Evolutionary conservation across 768 basidiomycete species (phyloP).

Genomic region (Trametes sanguinea): DNA sequence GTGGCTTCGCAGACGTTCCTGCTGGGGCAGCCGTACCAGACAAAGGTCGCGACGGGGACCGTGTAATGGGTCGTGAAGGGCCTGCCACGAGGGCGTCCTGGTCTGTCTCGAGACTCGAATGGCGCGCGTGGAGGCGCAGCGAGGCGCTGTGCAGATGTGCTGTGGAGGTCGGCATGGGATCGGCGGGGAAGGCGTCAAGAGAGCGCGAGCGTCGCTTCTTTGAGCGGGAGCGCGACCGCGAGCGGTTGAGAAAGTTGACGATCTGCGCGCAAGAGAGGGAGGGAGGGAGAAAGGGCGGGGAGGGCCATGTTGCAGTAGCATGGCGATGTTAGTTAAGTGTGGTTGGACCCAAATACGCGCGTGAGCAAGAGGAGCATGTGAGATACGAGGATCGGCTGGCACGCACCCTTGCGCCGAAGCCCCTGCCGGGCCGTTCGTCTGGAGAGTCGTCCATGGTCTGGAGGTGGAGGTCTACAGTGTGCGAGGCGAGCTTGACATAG

Average conservation of each 20-base stretch:
- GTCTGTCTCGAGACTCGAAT: slow-evolving; percentile 26
- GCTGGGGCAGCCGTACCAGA: slow-evolving; percentile 67
- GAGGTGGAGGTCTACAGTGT: slow-evolving; percentile 24
- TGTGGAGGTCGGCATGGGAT: slow-evolving; percentile 23
- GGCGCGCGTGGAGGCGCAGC: slow-evolving; percentile 28
- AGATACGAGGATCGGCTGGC: neutral
- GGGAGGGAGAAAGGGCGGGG: neutral
- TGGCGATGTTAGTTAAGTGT: slow-evolving; percentile 1
- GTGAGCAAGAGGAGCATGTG: slow-evolving; percentile 2
- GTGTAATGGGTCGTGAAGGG: slow-evolving; percentile 49
- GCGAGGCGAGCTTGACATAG: slow-evolving; percentile 25
- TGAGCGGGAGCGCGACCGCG: slow-evolving; percentile 60
- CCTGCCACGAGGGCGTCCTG: slow-evolving; percentile 18
- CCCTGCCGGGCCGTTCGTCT: slow-evolving; percentile 29
- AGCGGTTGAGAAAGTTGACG: slow-evolving; percentile 53
- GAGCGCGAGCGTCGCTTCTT: slow-evolving; percentile 33
- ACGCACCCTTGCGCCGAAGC: slow-evolving; percentile 33
- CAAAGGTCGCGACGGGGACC: slow-evolving; percentile 58
- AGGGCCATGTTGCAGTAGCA: slow-evolving; percentile 17
- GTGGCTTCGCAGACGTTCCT: slow-evolving; percentile 58
- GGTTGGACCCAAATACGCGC: slow-evolving; percentile 1
- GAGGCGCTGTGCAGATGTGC: slow-evolving; percentile 23
- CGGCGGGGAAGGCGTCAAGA: slow-evolving; percentile 27
- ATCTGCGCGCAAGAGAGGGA: slow-evolving; percentile 41
- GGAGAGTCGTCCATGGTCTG: slow-evolving; percentile 24